A percentile compares a stretch with the other conserved stretches of the same genome.
phyloP scores from a whole-genome alignment of 2,329 filamentous ascomycete genomes.

The Cercospora zeina region DNA sequence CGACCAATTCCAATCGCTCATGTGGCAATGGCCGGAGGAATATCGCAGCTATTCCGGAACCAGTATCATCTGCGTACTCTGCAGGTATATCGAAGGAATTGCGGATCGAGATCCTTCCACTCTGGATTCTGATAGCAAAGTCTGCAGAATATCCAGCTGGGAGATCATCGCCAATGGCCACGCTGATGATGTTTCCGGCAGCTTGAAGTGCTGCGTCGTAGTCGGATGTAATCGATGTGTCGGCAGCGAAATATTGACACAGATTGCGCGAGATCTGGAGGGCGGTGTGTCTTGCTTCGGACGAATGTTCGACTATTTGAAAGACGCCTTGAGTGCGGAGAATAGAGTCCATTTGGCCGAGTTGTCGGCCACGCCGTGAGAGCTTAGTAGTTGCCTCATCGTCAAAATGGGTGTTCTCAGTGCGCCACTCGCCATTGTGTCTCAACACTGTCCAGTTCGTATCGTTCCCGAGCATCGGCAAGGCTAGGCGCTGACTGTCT shows the following conservation, averaged over 20 bases:
- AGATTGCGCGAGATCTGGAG: conserved; percentile 59
- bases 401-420: background rate
- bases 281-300: conserved; percentile 44
- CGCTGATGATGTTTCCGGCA: conserved; percentile 51
- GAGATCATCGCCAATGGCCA: conserved; percentile 38
- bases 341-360: conserved; percentile 57
- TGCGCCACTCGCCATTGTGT: conserved; percentile 11
- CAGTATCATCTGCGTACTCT: conserved; percentile 14
- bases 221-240: conserved; percentile 46
- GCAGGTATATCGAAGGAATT: conserved; percentile 6
- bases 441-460: background rate
- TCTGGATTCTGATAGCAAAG: conserved; percentile 38
- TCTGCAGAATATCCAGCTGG: conserved; percentile 27
- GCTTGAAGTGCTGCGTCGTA: conserved; percentile 26
- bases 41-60: conserved; percentile 49
- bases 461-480: background rate
- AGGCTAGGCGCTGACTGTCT: conserved; percentile 19
- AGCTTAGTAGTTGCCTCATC: background rate
- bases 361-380: conserved; percentile 50
- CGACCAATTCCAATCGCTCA: conserved; percentile 55
- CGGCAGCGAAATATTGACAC: conserved; percentile 59
- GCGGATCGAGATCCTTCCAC: conserved; percentile 18
- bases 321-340: conserved; percentile 52
- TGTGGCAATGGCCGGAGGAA: conserved; percentile 53
- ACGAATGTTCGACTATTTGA: conserved; percentile 43